Evolutionary conservation across 2,329 filamentous ascomycete genomes (phyloP).

Genomic region (Cryoendolithus antarcticus): DNA sequence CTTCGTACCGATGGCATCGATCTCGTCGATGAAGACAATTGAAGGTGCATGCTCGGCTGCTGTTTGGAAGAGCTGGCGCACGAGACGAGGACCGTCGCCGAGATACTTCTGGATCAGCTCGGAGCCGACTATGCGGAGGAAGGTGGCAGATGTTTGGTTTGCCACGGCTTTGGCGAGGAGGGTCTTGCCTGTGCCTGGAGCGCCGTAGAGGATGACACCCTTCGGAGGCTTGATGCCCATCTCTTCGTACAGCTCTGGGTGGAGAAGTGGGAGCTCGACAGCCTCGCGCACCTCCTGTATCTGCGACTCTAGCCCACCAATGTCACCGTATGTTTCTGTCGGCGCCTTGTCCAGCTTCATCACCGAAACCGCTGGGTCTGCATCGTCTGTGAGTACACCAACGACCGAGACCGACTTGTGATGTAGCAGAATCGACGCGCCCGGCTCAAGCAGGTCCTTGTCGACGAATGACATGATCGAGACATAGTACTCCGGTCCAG

Average conservation of each 20-base stretch:
- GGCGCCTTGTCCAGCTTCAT: constrained; percentile 99
- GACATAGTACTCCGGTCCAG: constrained; percentile 96
- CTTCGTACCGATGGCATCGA: constrained; percentile 97
- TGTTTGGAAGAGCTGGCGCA: constrained; percentile 92
- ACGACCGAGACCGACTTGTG: constrained; percentile 98
- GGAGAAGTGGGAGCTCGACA: constrained; percentile 84
- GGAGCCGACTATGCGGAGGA: constrained; percentile 91
- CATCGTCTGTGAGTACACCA: constrained; percentile 89
- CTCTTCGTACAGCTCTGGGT: constrained; percentile 96
- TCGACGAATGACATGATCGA: constrained; percentile 99
- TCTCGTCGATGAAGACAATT: constrained; percentile 98
- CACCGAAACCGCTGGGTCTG: constrained; percentile 88
- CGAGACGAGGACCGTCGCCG: constrained; percentile 85
- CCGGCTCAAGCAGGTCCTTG: constrained; percentile 93
- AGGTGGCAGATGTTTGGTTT: constrained; percentile 97
- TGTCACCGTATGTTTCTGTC: constrained; percentile 96
- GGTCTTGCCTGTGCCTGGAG: constrained; percentile 93
- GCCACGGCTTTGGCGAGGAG: constrained; percentile 92
- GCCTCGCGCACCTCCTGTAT: constrained; percentile 98
- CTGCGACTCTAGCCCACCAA: constrained; percentile 86
- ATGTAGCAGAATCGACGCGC: constrained; percentile 86
- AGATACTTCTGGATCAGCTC: constrained; percentile 98
- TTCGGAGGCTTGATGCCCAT: constrained; percentile 99
- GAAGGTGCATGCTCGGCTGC: constrained; percentile 92
- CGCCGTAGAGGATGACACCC: constrained; percentile 97